Percentiles rank a stretch among this genome's conserved stretches.
Evolutionary conservation across 352 stramenopile species (phyloP).

Genomic region (Elongisporangium senticosum): DNA sequence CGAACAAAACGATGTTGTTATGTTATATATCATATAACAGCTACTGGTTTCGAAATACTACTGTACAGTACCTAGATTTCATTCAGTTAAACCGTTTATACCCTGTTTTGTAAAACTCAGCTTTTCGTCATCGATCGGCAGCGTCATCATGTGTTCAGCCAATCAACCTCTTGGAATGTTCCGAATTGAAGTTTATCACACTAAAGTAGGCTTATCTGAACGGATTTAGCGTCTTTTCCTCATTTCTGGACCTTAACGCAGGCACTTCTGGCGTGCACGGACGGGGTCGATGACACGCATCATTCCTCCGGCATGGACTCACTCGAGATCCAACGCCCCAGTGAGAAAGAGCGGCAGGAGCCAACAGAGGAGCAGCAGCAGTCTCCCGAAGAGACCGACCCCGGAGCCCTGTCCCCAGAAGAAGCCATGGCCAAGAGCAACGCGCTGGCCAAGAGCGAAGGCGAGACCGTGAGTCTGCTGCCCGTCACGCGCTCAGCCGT

Average conservation of each 20-base stretch:
- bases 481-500: slow-evolving; percentile 11
- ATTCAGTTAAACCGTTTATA: neutral
- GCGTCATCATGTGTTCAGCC: neutral
- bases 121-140: neutral
- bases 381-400: neutral
- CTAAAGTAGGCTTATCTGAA: neutral
- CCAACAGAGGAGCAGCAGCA: neutral
- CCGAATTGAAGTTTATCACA: neutral
- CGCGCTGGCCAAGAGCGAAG: slow-evolving; percentile 1
- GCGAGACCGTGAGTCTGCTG: slow-evolving; percentile 17
- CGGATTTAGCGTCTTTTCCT: neutral
- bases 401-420: neutral
- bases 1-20: no score
- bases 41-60: no score
- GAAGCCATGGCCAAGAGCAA: neutral
- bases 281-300: neutral
- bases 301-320: neutral
- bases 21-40: no score
- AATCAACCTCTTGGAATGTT: neutral
- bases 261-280: neutral
- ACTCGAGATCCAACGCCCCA: neutral
- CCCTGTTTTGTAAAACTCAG: neutral
- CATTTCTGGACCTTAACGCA: neutral
- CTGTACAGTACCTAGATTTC: no score
- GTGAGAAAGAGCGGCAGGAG: neutral